Evolutionary conservation across 768 basidiomycete species (phyloP).

Genomic region (Xerocomellus dryophilus): DNA sequence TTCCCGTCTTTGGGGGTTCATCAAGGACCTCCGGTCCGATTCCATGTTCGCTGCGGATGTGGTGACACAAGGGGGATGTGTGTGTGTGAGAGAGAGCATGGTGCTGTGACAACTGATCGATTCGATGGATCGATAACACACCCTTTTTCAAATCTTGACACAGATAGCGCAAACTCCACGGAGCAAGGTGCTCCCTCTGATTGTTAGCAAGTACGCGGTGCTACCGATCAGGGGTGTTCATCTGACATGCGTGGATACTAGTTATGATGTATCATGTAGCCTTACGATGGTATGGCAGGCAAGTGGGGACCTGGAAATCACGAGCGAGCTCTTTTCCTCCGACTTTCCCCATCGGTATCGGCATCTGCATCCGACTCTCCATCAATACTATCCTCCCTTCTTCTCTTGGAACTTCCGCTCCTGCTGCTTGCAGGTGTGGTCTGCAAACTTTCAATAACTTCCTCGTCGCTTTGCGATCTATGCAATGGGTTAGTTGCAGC

Average conservation of each 20-base stretch:
- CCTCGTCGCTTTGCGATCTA: constrained; percentile 27
- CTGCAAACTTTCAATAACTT: constrained; percentile 22
- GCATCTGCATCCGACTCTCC: constrained; percentile 1
- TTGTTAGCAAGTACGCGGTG: neutral
- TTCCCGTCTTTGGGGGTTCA: constrained; percentile 44
- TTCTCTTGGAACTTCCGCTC: constrained; percentile 15
- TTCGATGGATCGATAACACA: constrained; percentile 3
- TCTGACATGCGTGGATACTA: neutral
- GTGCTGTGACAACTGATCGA: too few species aligned
- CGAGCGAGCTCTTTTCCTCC: constrained; percentile 14
- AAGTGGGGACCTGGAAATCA: constrained; percentile 2
- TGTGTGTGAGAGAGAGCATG: too few species aligned
- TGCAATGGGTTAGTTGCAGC: neutral
- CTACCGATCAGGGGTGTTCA: neutral
- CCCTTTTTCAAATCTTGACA: neutral
- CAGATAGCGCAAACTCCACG: neutral
- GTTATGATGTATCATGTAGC: neutral
- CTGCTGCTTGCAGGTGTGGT: constrained; percentile 24
- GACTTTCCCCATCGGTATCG: neutral
- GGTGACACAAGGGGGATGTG: constrained; percentile 62
- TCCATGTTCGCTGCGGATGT: constrained; percentile 71
- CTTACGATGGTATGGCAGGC: neutral
- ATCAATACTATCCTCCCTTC: constrained; percentile 7
- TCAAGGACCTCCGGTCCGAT: constrained; percentile 74
- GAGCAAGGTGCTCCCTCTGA: neutral